Evolutionary conservation across 495 filamentous ascomycete genomes (phyloP).

Genomic region (Pseudevernia furfuracea): DNA sequence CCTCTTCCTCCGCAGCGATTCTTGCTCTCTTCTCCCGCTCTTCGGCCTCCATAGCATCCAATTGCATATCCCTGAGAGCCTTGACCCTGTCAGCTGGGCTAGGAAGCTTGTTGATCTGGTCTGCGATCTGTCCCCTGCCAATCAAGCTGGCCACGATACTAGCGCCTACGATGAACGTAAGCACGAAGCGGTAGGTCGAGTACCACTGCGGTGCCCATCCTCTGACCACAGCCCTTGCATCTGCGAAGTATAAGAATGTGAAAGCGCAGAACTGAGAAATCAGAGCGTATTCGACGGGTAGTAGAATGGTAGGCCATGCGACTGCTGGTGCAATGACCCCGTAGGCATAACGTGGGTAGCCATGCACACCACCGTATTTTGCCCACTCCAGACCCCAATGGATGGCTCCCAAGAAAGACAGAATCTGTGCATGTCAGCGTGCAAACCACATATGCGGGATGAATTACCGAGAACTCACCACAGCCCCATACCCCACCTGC

Average conservation of each 20-base stretch:
- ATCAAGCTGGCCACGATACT: conserved; percentile 82
- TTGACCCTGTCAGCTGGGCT: conserved; percentile 56
- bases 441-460: conserved; percentile 1
- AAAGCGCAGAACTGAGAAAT: conserved; percentile 88
- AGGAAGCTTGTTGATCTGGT: conserved; percentile 40
- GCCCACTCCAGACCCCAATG: conserved; percentile 91
- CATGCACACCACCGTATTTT: conserved; percentile 60
- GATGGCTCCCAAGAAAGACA: conserved; percentile 92
- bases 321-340: conserved; percentile 76
- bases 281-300: conserved; percentile 81
- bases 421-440: conserved; percentile 47
- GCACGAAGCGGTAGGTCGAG: conserved; percentile 83
- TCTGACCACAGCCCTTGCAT: conserved; percentile 61
- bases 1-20: conserved; percentile 40
- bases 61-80: conserved; percentile 51
- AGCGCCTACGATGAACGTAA: conserved; percentile 86
- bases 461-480: conserved; percentile 49
- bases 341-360: conserved; percentile 71
- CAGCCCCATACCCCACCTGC: conserved; percentile 88
- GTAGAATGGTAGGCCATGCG: conserved; percentile 87
- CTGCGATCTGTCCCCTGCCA: conserved; percentile 75
- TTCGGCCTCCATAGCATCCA: conserved; percentile 49
- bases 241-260: conserved; percentile 80
- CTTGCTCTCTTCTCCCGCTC: conserved; percentile 46
- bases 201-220: conserved; percentile 95